These are phyloP conservation scores for Physaria fendleri DNA, from an alignment of 345 rosid genomes.

Conservation along the genomic window DNA sequence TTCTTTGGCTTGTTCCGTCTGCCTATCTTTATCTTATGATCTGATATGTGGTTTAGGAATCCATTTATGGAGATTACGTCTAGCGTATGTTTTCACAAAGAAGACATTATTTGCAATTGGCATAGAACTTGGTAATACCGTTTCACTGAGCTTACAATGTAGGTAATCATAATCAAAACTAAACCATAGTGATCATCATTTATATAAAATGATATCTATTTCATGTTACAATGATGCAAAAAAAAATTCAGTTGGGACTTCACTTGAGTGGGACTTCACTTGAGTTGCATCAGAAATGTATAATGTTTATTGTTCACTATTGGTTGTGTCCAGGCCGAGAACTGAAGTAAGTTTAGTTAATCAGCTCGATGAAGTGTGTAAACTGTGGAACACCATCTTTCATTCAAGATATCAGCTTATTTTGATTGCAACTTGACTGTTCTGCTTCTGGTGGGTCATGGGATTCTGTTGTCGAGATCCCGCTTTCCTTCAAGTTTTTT, in stretches of 20 bases:
- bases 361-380: neutral
- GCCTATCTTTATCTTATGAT: constrained; percentile 12
- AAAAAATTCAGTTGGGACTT: neutral
- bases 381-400: neutral
- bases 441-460: constrained; percentile 6
- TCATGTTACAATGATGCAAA: constrained; percentile 19
- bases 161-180: neutral
- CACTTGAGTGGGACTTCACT: neutral
- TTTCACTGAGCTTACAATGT: neutral
- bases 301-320: neutral
- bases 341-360: constrained; percentile 2
- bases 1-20: constrained; percentile 3
- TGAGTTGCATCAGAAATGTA: constrained; percentile 2
- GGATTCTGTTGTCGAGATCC: constrained; percentile 9
- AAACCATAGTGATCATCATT: neutral
- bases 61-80: neutral
- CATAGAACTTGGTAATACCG: neutral
- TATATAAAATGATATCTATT: neutral
- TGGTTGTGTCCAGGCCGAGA: neutral
- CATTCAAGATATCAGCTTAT: neutral
- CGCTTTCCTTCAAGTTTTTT: constrained; percentile 1
- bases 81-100: neutral
- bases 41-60: neutral
- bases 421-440: constrained; percentile 3
- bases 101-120: neutral